A percentile compares a stretch with the other conserved stretches of the same genome.
Conservation (phyloP, 169 alveolate species). For the Plasmodium berghei region DNA sequence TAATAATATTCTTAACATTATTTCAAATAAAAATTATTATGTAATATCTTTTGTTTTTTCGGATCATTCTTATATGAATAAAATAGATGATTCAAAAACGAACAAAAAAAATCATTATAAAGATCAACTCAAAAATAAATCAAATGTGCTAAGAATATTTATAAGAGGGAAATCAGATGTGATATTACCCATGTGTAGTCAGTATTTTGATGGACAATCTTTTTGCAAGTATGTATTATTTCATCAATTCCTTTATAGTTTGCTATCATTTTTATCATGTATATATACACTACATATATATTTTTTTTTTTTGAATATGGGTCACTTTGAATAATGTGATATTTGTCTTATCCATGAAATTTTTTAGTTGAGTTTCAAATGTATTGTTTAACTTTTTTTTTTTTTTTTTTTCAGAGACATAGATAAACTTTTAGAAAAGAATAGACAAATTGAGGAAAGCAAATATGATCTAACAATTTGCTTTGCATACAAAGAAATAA, state of each 20-base stretch:
- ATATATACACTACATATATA: not conserved
- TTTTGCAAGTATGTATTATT: not conserved
- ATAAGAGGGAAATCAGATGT: slow-evolving; percentile 13
- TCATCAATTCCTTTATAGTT: not conserved
- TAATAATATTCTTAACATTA: slow-evolving; percentile 23
- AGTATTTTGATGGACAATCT: slow-evolving; percentile 29
- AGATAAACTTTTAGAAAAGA: slow-evolving; percentile 22
- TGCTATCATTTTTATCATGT: not conserved
- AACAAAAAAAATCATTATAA: not conserved
- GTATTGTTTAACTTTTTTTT: not conserved
- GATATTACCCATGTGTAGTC: slow-evolving; percentile 34
- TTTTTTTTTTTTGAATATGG: too few relatives aligned
- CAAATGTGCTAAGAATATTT: slow-evolving; percentile 26
- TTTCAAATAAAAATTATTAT: not conserved
- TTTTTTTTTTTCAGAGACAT: slow-evolving; percentile 30
- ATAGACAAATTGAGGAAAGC: not conserved
- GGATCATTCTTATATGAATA: not conserved
- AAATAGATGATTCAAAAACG: not conserved
- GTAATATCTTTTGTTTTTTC: slow-evolving; percentile 36
- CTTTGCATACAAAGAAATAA: slow-evolving; percentile 60
- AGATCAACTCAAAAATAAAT: not conserved
- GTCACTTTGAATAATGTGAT: too few relatives aligned
- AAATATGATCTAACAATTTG: slow-evolving; percentile 13
- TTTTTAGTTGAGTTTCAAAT: not conserved
- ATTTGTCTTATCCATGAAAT: not conserved